Conservation (phyloP, 2,329 filamentous ascomycete species). For the Penicillium sp. region DNA sequence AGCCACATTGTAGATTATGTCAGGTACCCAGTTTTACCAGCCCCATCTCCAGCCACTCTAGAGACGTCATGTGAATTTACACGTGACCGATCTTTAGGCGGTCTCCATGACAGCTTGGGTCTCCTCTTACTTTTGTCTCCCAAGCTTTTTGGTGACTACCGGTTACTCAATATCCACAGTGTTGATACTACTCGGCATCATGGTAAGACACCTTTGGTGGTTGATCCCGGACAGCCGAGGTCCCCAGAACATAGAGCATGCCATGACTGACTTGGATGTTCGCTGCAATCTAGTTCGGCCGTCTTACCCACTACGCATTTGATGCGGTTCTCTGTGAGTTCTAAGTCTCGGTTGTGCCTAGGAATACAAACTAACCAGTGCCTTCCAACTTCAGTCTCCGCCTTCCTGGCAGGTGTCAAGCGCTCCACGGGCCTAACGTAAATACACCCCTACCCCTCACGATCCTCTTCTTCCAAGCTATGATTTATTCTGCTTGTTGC, state of each 20-base stretch:
- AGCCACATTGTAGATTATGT: slow-evolving; percentile 9
- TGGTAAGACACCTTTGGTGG: slow-evolving; percentile 16
- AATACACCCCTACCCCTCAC: slow-evolving; percentile 48
- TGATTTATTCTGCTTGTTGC: not conserved
- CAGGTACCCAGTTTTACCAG: not conserved
- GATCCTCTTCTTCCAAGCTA: slow-evolving; percentile 10
- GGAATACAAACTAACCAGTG: slow-evolving; percentile 7
- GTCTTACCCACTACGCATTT: slow-evolving; percentile 30
- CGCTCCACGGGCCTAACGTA: slow-evolving; percentile 97
- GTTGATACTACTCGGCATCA: slow-evolving; percentile 11
- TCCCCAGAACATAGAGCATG: not conserved
- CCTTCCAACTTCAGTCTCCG: slow-evolving; percentile 65
- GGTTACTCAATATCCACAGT: not conserved
- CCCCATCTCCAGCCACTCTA: slow-evolving; percentile 13
- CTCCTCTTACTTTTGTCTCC: not conserved
- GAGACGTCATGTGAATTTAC: slow-evolving; percentile 20
- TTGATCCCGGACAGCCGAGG: not conserved
- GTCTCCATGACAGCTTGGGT: not conserved
- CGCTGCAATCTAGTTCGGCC: slow-evolving; percentile 21
- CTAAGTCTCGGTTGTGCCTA: not conserved
- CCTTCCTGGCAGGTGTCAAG: slow-evolving; percentile 94
- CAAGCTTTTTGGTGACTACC: not conserved
- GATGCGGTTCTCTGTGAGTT: slow-evolving; percentile 29
- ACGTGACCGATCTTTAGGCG: slow-evolving; percentile 8
- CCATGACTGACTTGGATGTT: slow-evolving; percentile 5